Evolutionary conservation across 805 yeast genomes (phyloP).

Genomic region (Spathaspora boniae): DNA sequence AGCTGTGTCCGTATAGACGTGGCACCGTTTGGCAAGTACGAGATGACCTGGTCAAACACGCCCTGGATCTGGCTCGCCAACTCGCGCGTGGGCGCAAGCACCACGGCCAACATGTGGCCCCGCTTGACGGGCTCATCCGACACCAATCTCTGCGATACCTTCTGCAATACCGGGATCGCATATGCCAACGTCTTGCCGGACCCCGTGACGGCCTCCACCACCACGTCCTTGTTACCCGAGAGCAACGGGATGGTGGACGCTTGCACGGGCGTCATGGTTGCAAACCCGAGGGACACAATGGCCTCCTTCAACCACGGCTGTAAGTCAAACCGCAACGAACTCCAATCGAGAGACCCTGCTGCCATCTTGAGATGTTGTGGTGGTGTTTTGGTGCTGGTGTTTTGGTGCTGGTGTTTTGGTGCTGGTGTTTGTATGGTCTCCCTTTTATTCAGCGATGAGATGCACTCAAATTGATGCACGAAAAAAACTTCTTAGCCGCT

Average conservation of each 20-base stretch:
- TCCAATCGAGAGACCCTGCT: conserved; percentile 57
- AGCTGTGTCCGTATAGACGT: conserved; percentile 51
- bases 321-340: conserved; percentile 45
- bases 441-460: conserved; percentile 5
- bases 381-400: not conserved
- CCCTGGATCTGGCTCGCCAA: conserved; percentile 65
- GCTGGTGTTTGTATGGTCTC: not conserved
- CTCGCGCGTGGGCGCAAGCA: conserved; percentile 74
- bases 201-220: conserved; percentile 96
- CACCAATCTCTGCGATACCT: conserved; percentile 38
- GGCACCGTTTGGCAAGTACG: conserved; percentile 50
- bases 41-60: conserved; percentile 60
- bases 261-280: conserved; percentile 92
- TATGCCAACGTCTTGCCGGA: conserved; percentile 97
- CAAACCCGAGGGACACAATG: conserved; percentile 68
- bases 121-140: conserved; percentile 36
- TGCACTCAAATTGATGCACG: not conserved
- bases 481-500: conserved; percentile 3
- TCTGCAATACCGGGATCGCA: conserved; percentile 76
- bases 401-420: not conserved
- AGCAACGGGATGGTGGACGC: conserved; percentile 90
- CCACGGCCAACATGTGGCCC: conserved; percentile 69
- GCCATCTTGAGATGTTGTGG: conserved; percentile 19
- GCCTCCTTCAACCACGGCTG: conserved; percentile 75
- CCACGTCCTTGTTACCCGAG: conserved; percentile 84